Evolutionary conservation across 805 yeast species (phyloP).

Genomic region (Groenewaldozyma tartarivorans): DNA sequence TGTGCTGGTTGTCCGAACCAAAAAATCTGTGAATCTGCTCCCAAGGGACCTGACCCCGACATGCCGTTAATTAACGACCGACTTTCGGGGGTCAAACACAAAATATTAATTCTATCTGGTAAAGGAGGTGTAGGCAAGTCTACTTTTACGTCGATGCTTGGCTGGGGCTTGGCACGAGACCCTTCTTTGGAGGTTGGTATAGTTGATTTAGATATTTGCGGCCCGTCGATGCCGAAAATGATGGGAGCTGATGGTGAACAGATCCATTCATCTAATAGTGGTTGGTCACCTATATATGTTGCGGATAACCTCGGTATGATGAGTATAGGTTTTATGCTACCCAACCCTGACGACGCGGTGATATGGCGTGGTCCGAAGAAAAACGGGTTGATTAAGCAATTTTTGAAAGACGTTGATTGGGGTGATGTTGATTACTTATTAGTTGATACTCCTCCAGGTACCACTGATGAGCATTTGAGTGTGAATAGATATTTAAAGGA

Average conservation of each 20-base stretch:
- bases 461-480: conserved; percentile 92
- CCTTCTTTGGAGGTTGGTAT: conserved; percentile 83
- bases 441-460: conserved; percentile 97
- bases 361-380: conserved; percentile 98
- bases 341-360: conserved; percentile 84
- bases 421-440: conserved; percentile 71
- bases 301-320: conserved; percentile 91
- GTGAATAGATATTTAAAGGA: conserved; percentile 83
- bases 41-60: conserved; percentile 94
- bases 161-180: conserved; percentile 83
- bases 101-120: conserved; percentile 60
- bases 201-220: conserved; percentile 96
- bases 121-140: conserved; percentile 94
- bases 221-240: conserved; percentile 94
- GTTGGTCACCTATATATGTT: conserved; percentile 96
- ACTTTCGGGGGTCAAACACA: conserved; percentile 59
- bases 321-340: conserved; percentile 92
- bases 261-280: conserved; percentile 80
- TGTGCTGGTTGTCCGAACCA: conserved; percentile 94
- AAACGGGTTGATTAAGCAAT: conserved; percentile 85
- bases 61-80: conserved; percentile 64
- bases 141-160: conserved; percentile 89
- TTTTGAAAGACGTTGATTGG: conserved; percentile 93
- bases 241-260: conserved; percentile 82
- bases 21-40: conserved; percentile 68